Percentiles rank a stretch among this genome's conserved stretches.
phyloP scores from a whole-genome alignment of 495 filamentous ascomycete genomes.

The Trichoderma erinaceum region DNA sequence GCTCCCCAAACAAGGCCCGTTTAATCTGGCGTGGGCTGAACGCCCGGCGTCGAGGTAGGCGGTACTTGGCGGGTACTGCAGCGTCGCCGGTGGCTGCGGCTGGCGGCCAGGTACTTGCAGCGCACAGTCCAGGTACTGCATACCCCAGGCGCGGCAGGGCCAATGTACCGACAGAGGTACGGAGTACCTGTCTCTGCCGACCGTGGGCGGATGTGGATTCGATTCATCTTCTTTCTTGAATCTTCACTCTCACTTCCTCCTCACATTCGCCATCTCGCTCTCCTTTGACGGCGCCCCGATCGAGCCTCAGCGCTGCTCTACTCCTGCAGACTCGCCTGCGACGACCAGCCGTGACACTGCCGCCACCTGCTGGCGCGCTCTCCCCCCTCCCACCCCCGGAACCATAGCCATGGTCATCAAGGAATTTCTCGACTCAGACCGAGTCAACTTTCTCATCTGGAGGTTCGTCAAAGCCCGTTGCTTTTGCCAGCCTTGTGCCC shows the following conservation, averaged over 20 bases:
- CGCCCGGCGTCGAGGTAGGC: neutral
- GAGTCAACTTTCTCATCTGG: conserved; percentile 98
- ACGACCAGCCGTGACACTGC: conserved; percentile 13
- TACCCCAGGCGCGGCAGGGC: conserved; percentile 11
- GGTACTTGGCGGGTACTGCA: neutral
- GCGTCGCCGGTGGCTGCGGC: neutral
- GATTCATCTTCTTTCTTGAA: conserved; percentile 2
- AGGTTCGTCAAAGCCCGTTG: conserved; percentile 55
- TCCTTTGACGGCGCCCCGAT: neutral
- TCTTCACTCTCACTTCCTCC: conserved; percentile 9
- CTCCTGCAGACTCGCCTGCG: conserved; percentile 9
- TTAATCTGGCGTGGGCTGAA: conserved; percentile 10
- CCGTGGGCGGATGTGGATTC: conserved; percentile 10
- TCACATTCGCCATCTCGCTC: neutral
- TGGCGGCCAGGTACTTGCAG: neutral
- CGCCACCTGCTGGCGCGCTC: conserved; percentile 11
- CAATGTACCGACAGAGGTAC: conserved; percentile 14
- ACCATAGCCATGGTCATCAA: conserved; percentile 42
- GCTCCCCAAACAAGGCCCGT: conserved; percentile 3
- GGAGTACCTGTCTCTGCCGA: conserved; percentile 3
- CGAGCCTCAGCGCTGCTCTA: neutral
- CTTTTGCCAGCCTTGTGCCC: neutral
- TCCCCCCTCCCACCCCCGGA: conserved; percentile 11
- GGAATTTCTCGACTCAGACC: conserved; percentile 73
- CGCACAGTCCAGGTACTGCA: neutral